A percentile compares a stretch with the other conserved stretches of the same genome.
phyloP scores from a whole-genome alignment of 768 basidiomycete genomes.

The Sporobolomyces roseus region DNA sequence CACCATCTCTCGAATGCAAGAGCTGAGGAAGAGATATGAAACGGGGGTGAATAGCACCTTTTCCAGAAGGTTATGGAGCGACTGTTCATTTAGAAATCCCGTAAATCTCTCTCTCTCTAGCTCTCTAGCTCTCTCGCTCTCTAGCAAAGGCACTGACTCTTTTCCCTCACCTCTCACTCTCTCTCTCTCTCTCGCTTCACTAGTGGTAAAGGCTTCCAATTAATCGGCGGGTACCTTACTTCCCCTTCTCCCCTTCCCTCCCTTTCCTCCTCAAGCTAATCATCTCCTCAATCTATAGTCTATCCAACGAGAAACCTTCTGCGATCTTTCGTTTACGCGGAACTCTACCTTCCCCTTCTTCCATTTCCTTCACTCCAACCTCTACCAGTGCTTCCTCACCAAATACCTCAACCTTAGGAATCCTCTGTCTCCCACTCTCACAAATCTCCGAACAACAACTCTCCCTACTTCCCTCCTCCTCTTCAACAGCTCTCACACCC shows the following conservation, averaged over 20 bases:
- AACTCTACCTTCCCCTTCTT: conserved; percentile 52
- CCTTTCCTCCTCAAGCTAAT: neutral
- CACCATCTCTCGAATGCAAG: too few species aligned
- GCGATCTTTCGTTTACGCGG: conserved; percentile 41
- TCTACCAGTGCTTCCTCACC: conserved; percentile 46
- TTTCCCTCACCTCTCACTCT: too few species aligned
- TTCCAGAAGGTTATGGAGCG: conserved; percentile 36
- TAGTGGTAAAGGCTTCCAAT: conserved; percentile 81
- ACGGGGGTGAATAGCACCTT: neutral
- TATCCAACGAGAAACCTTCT: conserved; percentile 49
- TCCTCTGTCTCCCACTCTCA: conserved; percentile 71
- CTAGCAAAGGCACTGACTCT: too few species aligned
- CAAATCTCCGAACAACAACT: conserved; percentile 51
- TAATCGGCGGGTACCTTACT: conserved; percentile 66
- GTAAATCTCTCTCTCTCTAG: neutral
- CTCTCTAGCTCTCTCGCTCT: too few species aligned
- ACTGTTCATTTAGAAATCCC: conserved; percentile 35
- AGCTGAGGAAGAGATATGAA: too few species aligned
- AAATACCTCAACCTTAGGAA: conserved; percentile 65
- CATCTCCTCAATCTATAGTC: conserved; percentile 55
- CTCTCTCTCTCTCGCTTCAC: neutral
- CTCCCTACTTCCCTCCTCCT: neutral
- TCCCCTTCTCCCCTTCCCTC: conserved; percentile 5
- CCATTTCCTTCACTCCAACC: conserved; percentile 45
- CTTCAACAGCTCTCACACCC: conserved; percentile 8